A percentile compares a stretch with the other conserved stretches of the same genome.
Conservation (phyloP, 805 yeast species). For the Candida endomychidarum region DNA sequence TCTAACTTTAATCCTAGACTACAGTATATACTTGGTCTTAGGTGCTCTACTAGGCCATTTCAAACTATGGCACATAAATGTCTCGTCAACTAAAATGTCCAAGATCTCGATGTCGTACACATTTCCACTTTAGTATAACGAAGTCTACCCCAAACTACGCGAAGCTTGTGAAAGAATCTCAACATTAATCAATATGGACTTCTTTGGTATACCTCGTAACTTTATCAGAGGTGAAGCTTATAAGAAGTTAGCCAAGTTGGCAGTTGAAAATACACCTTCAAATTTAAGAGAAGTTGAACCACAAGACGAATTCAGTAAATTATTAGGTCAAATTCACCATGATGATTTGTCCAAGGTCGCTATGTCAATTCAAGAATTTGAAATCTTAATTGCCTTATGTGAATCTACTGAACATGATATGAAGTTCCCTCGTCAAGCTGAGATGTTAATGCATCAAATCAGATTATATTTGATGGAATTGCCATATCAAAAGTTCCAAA, state of each 20-base stretch:
- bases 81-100: too few species aligned
- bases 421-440: slow-evolving; percentile 37
- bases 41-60: too few species aligned
- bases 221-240: slow-evolving; percentile 41
- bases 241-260: slow-evolving; percentile 34
- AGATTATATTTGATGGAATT: slow-evolving; percentile 47
- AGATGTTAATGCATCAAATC: slow-evolving; percentile 43
- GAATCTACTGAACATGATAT: slow-evolving; percentile 32
- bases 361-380: slow-evolving; percentile 52
- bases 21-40: too few species aligned
- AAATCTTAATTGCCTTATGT: slow-evolving; percentile 57
- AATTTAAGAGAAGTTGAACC: slow-evolving; percentile 10
- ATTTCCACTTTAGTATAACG: too few species aligned
- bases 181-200: slow-evolving; percentile 32
- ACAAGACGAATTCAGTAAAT: slow-evolving; percentile 23
- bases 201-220: slow-evolving; percentile 36
- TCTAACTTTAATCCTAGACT: too few species aligned
- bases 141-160: not conserved
- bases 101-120: too few species aligned
- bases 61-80: not conserved
- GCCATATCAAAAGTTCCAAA: slow-evolving; percentile 45
- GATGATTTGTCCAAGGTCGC: slow-evolving; percentile 34
- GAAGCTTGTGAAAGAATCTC: slow-evolving; percentile 3
- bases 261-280: slow-evolving; percentile 25
- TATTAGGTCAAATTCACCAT: slow-evolving; percentile 14